Evolutionary conservation across 768 basidiomycete species (phyloP).

Genomic region (Amanita molliuscula): DNA sequence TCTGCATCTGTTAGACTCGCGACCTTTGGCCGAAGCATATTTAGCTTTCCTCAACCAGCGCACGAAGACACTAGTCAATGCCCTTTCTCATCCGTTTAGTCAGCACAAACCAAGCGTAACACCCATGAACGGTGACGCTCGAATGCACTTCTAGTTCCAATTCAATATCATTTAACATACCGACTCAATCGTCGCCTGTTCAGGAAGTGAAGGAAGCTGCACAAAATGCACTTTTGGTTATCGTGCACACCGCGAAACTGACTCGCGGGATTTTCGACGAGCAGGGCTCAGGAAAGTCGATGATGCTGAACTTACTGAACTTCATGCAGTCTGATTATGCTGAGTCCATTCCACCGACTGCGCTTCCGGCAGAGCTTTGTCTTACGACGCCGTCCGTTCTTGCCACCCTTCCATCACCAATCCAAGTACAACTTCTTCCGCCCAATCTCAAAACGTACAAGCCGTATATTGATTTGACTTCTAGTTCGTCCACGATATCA

Average conservation of each 20-base stretch:
- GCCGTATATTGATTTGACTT: constrained; percentile 71
- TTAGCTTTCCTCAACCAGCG: constrained; percentile 64
- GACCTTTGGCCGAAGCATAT: constrained; percentile 66
- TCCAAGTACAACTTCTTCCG: constrained; percentile 74
- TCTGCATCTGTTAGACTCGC: constrained; percentile 82
- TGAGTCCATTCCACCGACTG: constrained; percentile 16
- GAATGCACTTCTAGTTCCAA: constrained; percentile 11
- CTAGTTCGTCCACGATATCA: constrained; percentile 42
- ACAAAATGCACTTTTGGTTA: constrained; percentile 38
- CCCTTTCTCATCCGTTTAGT: constrained; percentile 21
- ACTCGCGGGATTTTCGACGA: constrained; percentile 49
- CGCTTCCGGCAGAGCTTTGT: constrained; percentile 28
- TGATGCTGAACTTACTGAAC: constrained; percentile 48
- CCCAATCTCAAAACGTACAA: constrained; percentile 63
- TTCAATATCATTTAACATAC: constrained; percentile 6
- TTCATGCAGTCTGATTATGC: constrained; percentile 44
- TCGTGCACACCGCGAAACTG: constrained; percentile 48
- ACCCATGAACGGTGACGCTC: constrained; percentile 24
- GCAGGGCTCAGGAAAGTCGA: constrained; percentile 23
- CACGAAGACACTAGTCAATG: constrained; percentile 35
- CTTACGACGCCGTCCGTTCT: constrained; percentile 64
- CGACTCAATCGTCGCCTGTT: constrained; percentile 23
- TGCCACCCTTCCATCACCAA: constrained; percentile 67
- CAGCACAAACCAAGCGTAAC: constrained; percentile 13
- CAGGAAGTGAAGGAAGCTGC: constrained; percentile 46